A percentile compares a stretch with the other conserved stretches of the same genome.
phyloP scores from a whole-genome alignment of 192 early-diverging fungal species.

The Pilaira anomala region DNA sequence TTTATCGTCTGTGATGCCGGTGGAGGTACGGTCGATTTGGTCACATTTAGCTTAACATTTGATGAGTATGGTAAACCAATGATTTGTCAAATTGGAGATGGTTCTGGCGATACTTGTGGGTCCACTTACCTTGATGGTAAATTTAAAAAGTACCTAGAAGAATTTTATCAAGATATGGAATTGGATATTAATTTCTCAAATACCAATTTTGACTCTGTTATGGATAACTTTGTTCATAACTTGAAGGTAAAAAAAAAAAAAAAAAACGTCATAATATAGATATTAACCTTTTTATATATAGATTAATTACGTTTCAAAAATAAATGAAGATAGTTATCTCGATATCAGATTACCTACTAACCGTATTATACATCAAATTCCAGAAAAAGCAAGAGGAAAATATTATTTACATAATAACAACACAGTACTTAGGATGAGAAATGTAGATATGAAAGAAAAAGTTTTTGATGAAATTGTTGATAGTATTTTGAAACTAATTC shows the following conservation, averaged over 20 bases:
- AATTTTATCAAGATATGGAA: constrained; percentile 17
- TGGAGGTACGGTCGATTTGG: constrained; percentile 55
- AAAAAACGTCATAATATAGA: too few species aligned
- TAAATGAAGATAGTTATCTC: constrained; percentile 34
- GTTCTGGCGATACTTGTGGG: constrained; percentile 51
- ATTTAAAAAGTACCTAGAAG: constrained; percentile 43
- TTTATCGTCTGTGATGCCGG: constrained; percentile 54
- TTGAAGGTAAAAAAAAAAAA: constrained; percentile 34
- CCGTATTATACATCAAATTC: not conserved
- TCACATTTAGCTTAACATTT: constrained; percentile 1
- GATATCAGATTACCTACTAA: constrained; percentile 1
- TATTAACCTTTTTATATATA: constrained; percentile 15
- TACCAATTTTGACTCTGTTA: constrained; percentile 27
- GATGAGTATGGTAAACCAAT: constrained; percentile 2
- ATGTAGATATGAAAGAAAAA: constrained; percentile 29
- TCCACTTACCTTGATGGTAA: constrained; percentile 45
- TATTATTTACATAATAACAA: constrained; percentile 22
- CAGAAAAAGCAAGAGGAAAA: constrained; percentile 16
- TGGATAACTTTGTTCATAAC: constrained; percentile 45
- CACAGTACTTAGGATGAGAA: constrained; percentile 20
- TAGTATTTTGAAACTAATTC: constrained; percentile 41
- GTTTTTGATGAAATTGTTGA: constrained; percentile 49
- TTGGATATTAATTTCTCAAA: constrained; percentile 18
- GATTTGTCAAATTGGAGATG: constrained; percentile 48
- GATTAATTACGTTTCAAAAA: constrained; percentile 38